phyloP scores from a whole-genome alignment of 441 rosid species.

The Jatropha podagrica region DNA sequence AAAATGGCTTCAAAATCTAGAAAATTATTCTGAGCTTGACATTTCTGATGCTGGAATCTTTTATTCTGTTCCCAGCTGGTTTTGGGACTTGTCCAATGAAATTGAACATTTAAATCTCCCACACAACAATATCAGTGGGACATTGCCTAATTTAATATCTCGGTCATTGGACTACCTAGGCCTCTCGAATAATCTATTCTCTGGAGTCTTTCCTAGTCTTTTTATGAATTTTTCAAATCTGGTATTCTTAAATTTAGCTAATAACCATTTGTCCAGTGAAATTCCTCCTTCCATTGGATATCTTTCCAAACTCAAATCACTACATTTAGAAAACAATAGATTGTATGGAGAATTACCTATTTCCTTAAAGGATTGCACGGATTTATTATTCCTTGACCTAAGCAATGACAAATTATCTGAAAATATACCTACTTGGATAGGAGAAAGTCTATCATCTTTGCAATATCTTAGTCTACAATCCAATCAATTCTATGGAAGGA shows the following conservation, averaged over 20 bases:
- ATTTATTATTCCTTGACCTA: constrained; percentile 4
- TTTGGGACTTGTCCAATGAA: not conserved
- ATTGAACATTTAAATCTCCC: not conserved
- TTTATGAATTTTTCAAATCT: not conserved
- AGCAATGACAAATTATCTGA: not conserved
- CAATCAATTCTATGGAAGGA: constrained; percentile 15
- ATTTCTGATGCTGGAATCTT: constrained; percentile 1
- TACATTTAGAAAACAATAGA: not conserved
- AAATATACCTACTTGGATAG: constrained; percentile 11
- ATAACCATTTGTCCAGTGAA: not conserved
- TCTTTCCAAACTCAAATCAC: not conserved
- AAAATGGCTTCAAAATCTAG: not conserved
- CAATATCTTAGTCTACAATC: not conserved
- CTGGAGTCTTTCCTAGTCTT: not conserved
- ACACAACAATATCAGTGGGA: not conserved
- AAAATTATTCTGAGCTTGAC: not conserved
- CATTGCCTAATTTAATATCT: not conserved
- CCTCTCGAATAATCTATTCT: not conserved
- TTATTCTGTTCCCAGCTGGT: not conserved
- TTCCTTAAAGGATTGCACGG: constrained; percentile 8
- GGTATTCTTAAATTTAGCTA: not conserved
- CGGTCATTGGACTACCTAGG: not conserved
- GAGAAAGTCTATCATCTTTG: constrained; percentile 8
- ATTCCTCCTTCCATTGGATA: constrained; percentile 4
- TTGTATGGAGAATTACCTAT: constrained; percentile 1